Evolutionary conservation across 1,139 yeast genomes (phyloP).

Genomic region (Yamadazyma atmosphaerica): DNA sequence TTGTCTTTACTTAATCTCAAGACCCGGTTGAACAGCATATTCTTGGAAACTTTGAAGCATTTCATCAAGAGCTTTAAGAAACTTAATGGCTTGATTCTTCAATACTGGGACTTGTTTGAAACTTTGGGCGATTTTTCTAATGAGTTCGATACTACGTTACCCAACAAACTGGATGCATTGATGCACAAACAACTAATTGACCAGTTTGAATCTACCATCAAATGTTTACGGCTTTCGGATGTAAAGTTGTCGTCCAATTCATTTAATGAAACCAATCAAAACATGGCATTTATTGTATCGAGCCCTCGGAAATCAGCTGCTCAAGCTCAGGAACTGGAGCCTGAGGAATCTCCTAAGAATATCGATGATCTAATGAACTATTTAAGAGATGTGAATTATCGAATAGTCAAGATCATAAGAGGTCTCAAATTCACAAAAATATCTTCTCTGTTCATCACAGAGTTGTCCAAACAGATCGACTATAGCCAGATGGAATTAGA

Average conservation of each 20-base stretch:
- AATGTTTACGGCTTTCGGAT: conserved; percentile 19
- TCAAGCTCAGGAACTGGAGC: neutral
- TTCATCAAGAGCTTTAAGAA: conserved; percentile 35
- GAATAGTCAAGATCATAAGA: conserved; percentile 36
- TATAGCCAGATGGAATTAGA: conserved; percentile 26
- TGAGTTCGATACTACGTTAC: conserved; percentile 23
- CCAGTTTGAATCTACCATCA: conserved; percentile 29
- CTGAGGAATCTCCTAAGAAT: conserved; percentile 5
- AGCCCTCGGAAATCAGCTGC: conserved; percentile 34
- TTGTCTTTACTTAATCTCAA: conserved; percentile 34
- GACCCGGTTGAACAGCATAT: conserved; percentile 34
- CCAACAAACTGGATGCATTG: conserved; percentile 32
- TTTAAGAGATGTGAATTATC: conserved; percentile 39
- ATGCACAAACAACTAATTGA: conserved; percentile 29
- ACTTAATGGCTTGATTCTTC: conserved; percentile 27
- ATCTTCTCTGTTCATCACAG: conserved; percentile 28
- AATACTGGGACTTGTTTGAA: conserved; percentile 30
- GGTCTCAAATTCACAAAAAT: conserved; percentile 39
- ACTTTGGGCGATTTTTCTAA: conserved; percentile 25
- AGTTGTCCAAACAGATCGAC: conserved; percentile 27
- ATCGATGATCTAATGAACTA: conserved; percentile 21
- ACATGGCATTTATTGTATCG: conserved; percentile 35
- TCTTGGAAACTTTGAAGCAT: conserved; percentile 32
- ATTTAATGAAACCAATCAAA: conserved; percentile 14
- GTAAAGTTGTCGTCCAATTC: conserved; percentile 6